Conservation (phyloP, 208 protist species). For the Trypanosoma melophagium region DNA sequence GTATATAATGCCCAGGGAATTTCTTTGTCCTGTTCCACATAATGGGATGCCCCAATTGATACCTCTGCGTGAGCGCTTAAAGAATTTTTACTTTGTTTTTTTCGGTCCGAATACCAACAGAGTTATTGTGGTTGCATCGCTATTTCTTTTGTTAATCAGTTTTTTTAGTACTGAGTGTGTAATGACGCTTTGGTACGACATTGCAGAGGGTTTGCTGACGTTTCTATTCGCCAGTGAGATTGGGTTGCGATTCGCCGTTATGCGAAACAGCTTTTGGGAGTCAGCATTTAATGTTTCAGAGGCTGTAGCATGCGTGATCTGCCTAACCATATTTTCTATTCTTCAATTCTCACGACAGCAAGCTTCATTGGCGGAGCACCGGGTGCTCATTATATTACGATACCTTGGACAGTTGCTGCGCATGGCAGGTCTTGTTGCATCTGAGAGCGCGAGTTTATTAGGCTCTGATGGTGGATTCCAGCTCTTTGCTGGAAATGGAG, state of each 20-base stretch:
- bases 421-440: conserved; percentile 21
- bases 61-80: conserved; percentile 28
- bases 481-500: conserved; percentile 10
- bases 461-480: conserved; percentile 12
- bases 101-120: conserved; percentile 26
- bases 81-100: conserved; percentile 33
- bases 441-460: conserved; percentile 8
- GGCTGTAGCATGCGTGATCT: conserved; percentile 20
- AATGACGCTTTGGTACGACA: conserved; percentile 31
- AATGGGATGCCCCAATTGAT: conserved; percentile 1
- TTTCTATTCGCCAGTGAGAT: conserved; percentile 34
- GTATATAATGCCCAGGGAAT: conserved; percentile 12
- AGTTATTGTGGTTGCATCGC: conserved; percentile 23
- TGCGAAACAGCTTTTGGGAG: conserved; percentile 38
- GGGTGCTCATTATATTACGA: conserved; percentile 26
- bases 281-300: conserved; percentile 32
- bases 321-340: conserved; percentile 30
- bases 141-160: conserved; percentile 28
- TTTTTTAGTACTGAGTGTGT: conserved; percentile 23
- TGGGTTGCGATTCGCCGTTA: conserved; percentile 29
- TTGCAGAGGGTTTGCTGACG: conserved; percentile 33
- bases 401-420: conserved; percentile 37
- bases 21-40: background rate
- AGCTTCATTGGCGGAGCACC: conserved; percentile 29
- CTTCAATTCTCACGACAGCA: conserved; percentile 25